Conservation (phyloP, 768 basidiomycete species). For the Tricholoma matsutake region DNA sequence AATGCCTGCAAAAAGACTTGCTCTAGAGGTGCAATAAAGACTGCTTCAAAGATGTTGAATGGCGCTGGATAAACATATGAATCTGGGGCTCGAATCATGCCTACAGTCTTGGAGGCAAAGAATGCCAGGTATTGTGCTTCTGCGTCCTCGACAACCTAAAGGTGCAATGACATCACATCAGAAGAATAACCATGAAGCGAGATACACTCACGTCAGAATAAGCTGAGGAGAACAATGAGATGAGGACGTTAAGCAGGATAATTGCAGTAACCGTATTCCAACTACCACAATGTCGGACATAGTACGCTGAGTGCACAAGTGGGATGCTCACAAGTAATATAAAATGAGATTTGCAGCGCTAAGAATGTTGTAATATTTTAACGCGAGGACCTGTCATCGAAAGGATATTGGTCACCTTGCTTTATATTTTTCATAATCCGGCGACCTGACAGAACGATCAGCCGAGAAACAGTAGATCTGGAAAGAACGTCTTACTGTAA, state of each 20-base stretch:
- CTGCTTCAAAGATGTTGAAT: constrained; percentile 82
- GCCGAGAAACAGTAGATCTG: background rate
- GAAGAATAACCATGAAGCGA: background rate
- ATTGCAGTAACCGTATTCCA: constrained; percentile 86
- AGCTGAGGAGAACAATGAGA: constrained; percentile 93
- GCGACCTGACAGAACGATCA: constrained; percentile 42
- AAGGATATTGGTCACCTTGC: constrained; percentile 34
- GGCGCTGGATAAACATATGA: constrained; percentile 88
- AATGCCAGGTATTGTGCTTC: constrained; percentile 89
- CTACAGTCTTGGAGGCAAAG: constrained; percentile 83
- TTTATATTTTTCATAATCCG: constrained; percentile 60
- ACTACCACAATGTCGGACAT: constrained; percentile 29
- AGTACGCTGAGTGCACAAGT: background rate
- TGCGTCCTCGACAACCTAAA: constrained; percentile 74
- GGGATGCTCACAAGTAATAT: constrained; percentile 70
- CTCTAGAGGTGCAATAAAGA: constrained; percentile 86
- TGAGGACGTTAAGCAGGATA: constrained; percentile 88
- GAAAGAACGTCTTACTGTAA: constrained; percentile 53
- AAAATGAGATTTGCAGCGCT: constrained; percentile 62
- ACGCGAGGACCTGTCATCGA: background rate
- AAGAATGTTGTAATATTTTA: background rate
- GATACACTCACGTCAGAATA: constrained; percentile 72
- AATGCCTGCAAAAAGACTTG: constrained; percentile 35
- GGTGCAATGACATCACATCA: background rate
- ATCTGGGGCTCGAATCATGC: constrained; percentile 85